These are phyloP conservation scores for Globisporangium okanoganense DNA, from an alignment of 352 stramenopile genomes.

Conservation along the genomic window DNA sequence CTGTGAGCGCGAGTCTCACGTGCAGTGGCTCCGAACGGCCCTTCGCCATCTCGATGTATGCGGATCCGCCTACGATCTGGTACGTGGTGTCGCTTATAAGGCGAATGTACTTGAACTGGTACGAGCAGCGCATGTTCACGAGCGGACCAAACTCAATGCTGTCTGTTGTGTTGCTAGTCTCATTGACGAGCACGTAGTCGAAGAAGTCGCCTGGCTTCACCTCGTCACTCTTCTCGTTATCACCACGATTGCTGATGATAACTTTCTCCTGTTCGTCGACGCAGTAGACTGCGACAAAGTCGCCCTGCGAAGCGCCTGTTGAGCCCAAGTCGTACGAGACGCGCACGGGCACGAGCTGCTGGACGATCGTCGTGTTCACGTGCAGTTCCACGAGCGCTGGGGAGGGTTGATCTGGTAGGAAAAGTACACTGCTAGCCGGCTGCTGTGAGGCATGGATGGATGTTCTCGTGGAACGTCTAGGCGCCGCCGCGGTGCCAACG, in stretches of 20 bases:
- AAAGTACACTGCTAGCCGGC: not conserved
- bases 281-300: constrained; percentile 39
- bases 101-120: constrained; percentile 37
- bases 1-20: constrained; percentile 13
- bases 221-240: not conserved
- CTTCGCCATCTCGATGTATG: constrained; percentile 30
- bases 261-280: constrained; percentile 22
- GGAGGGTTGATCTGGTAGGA: not conserved
- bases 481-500: constrained; percentile 32
- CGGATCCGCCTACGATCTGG: constrained; percentile 12
- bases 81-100: not conserved
- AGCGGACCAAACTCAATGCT: constrained; percentile 33
- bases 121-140: constrained; percentile 46
- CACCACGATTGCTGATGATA: not conserved
- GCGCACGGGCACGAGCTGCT: constrained; percentile 15
- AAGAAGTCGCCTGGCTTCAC: constrained; percentile 11
- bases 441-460: constrained; percentile 29
- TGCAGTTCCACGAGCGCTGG: constrained; percentile 3
- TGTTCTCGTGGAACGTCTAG: constrained; percentile 28
- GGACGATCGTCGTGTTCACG: constrained; percentile 25
- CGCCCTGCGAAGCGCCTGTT: not conserved
- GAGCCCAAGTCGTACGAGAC: constrained; percentile 18
- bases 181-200: constrained; percentile 25
- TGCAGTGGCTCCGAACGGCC: constrained; percentile 37
- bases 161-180: constrained; percentile 3